These are phyloP conservation scores for Lipomyces anomalus DNA, from an alignment of 805 yeast species.

Conservation along the genomic window DNA sequence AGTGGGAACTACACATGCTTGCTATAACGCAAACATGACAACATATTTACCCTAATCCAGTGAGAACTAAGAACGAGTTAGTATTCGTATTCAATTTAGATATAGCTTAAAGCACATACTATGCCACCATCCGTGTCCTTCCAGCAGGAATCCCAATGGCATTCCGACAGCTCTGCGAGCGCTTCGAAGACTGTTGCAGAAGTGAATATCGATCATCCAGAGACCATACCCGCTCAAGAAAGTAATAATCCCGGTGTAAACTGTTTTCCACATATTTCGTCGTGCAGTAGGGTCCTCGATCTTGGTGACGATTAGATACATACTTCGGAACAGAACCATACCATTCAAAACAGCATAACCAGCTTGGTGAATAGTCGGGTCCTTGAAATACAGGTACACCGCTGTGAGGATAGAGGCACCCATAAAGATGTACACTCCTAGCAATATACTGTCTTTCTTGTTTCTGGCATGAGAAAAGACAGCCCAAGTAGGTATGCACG, in stretches of 20 bases:
- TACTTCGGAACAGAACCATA: conserved; percentile 60
- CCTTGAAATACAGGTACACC: conserved; percentile 63
- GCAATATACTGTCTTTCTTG: conserved; percentile 35
- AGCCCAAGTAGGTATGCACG: conserved; percentile 90
- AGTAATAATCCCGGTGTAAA: conserved; percentile 52
- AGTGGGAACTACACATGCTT: too few species aligned
- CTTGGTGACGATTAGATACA: conserved; percentile 44
- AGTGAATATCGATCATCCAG: conserved; percentile 86
- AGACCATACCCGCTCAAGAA: conserved; percentile 71
- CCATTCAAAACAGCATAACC: conserved; percentile 76
- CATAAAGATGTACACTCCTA: conserved; percentile 45
- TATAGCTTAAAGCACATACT: too few species aligned
- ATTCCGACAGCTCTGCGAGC: conserved; percentile 64
- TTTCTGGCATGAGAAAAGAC: conserved; percentile 57
- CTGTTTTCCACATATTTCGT: conserved; percentile 48
- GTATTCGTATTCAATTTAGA: too few species aligned
- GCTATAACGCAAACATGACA: conserved; percentile 2
- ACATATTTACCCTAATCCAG: conserved; percentile 32
- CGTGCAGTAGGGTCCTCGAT: conserved; percentile 48
- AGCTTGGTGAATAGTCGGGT: conserved; percentile 85
- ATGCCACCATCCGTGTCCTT: conserved; percentile 99
- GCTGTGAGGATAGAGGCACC: conserved; percentile 62
- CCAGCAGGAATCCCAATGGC: conserved; percentile 81
- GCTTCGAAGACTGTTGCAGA: conserved; percentile 55
- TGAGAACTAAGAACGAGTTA: conserved; percentile 45